Conservation (phyloP, 345 rosid species). For the Bruguiera sexangula region DNA sequence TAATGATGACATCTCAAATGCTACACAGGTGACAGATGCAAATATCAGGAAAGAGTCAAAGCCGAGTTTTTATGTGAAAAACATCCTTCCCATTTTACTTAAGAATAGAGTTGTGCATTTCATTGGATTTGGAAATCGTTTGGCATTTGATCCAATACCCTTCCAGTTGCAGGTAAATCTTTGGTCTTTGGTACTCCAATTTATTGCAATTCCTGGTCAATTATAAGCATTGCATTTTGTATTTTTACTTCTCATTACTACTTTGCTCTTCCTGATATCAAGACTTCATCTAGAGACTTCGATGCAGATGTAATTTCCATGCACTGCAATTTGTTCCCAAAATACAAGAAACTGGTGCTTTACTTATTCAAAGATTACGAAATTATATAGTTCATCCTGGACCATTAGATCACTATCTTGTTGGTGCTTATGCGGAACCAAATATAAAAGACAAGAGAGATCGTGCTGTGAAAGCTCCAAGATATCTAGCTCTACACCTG, state of each 20-base stretch:
- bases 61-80: conserved; percentile 74
- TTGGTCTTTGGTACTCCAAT: conserved; percentile 11
- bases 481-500: conserved; percentile 77
- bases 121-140: conserved; percentile 88
- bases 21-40: conserved; percentile 62
- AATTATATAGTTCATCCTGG: conserved; percentile 46
- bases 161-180: conserved; percentile 76
- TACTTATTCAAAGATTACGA: conserved; percentile 73
- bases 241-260: conserved; percentile 9
- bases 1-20: conserved; percentile 3
- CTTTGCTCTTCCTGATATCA: conserved; percentile 37
- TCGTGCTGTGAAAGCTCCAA: conserved; percentile 50
- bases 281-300: conserved; percentile 74
- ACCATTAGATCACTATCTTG: conserved; percentile 65
- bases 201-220: conserved; percentile 6
- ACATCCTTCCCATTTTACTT: conserved; percentile 74
- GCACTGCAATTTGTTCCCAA: conserved; percentile 72
- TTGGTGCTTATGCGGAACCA: conserved; percentile 60
- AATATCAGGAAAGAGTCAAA: conserved; percentile 79
- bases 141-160: conserved; percentile 93
- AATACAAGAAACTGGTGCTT: conserved; percentile 79
- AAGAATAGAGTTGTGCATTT: conserved; percentile 80
- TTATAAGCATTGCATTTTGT: background rate
- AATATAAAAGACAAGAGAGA: conserved; percentile 35
- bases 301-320: conserved; percentile 97